Conservation (phyloP, 495 filamentous ascomycete genomes). For the Hypoxylon trugodes region DNA sequence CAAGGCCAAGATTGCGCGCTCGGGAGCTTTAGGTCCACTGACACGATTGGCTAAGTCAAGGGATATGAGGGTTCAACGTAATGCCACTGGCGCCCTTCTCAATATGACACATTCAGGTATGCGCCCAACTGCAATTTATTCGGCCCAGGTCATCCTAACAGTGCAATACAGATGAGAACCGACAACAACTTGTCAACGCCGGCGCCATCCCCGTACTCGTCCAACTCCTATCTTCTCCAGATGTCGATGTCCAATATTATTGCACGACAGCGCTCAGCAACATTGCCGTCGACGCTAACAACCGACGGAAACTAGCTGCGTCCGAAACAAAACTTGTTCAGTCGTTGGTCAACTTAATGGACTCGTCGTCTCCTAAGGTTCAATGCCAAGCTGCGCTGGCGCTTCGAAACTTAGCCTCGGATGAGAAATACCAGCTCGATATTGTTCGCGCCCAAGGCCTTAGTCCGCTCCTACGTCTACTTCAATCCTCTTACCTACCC, state of each 20-base stretch:
- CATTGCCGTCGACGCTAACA: conserved; percentile 92
- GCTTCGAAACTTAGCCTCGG: conserved; percentile 92
- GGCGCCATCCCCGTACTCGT: conserved; percentile 97
- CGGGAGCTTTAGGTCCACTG: conserved; percentile 88
- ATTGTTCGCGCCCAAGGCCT: conserved; percentile 91
- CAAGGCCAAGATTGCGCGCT: conserved; percentile 97
- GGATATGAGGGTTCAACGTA: conserved; percentile 97
- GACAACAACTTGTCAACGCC: conserved; percentile 95
- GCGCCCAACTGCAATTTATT: conserved; percentile 17
- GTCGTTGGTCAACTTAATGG: conserved; percentile 94
- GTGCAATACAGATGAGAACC: conserved; percentile 79
- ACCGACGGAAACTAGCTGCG: conserved; percentile 88
- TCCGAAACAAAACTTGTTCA: conserved; percentile 90
- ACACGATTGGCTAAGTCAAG: conserved; percentile 95
- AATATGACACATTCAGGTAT: conserved; percentile 99
- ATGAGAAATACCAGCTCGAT: conserved; percentile 98
- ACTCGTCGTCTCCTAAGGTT: conserved; percentile 95
- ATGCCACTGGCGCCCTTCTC: conserved; percentile 92
- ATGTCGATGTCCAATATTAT: conserved; percentile 99
- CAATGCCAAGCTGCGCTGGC: conserved; percentile 97
- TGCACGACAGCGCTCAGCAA: conserved; percentile 98
- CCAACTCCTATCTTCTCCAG: conserved; percentile 86
- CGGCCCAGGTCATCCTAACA: conserved; percentile 37
- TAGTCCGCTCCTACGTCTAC: conserved; percentile 80
- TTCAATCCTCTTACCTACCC: conserved; percentile 94